phyloP scores from a whole-genome alignment of 495 filamentous ascomycete species.

The Aspergillus ellipticus region DNA sequence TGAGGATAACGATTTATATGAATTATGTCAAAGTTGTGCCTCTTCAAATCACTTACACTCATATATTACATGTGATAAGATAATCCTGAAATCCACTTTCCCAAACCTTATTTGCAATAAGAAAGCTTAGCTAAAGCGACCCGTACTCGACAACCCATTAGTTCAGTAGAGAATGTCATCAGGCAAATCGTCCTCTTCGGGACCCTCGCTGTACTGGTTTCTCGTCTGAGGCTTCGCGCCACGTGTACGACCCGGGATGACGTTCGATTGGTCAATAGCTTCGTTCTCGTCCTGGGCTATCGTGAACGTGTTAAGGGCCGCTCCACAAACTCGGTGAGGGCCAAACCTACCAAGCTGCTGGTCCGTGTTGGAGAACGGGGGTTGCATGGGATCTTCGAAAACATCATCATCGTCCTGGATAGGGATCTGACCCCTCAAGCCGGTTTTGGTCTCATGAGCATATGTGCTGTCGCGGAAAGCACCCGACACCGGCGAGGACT shows the following conservation, averaged over 20 bases:
- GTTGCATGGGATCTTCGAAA: constrained; percentile 24
- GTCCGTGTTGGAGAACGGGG: constrained; percentile 21
- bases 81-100: no score
- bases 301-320: background rate
- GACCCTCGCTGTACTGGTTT: constrained; percentile 28
- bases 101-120: no score
- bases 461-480: constrained; percentile 19
- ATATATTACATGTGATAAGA: no score
- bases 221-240: constrained; percentile 24
- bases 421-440: constrained; percentile 10
- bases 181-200: constrained; percentile 28
- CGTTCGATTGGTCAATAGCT: constrained; percentile 23
- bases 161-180: background rate
- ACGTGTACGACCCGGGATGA: constrained; percentile 24
- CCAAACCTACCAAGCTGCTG: constrained; percentile 21
- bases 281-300: constrained; percentile 23
- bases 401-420: constrained; percentile 7
- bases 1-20: no score
- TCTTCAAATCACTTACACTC: no score
- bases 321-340: background rate
- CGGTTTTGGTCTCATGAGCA: constrained; percentile 12
- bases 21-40: no score
- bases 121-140: background rate
- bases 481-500: constrained; percentile 21
- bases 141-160: background rate